Evolutionary conservation across 108 stramenopile species (phyloP).

Genomic region (Nitzschia sp.): DNA sequence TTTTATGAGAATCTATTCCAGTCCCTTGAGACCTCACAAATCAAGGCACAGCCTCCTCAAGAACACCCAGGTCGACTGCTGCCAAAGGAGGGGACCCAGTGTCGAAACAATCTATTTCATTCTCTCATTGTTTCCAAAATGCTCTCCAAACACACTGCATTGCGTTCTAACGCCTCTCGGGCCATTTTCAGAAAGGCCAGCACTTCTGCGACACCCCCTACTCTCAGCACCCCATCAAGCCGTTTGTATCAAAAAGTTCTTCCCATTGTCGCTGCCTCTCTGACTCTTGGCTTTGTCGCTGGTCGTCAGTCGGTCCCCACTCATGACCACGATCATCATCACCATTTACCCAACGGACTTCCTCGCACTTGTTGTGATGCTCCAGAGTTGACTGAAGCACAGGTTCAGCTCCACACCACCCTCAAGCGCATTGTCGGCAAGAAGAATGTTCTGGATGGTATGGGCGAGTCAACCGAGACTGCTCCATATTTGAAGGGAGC

Average conservation of each 20-base stretch:
- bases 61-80: too few relatives aligned
- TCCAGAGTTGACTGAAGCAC: constrained; percentile 51
- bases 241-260: neutral
- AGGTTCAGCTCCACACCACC: constrained; percentile 39
- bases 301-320: constrained; percentile 30
- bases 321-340: constrained; percentile 16
- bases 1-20: too few relatives aligned
- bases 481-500: constrained; percentile 69
- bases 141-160: neutral
- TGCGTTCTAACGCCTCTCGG: neutral
- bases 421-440: constrained; percentile 65
- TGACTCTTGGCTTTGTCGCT: constrained; percentile 29
- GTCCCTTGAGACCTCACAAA: too few relatives aligned
- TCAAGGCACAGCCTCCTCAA: too few relatives aligned
- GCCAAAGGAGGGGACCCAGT: too few relatives aligned
- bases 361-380: constrained; percentile 48
- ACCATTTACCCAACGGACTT: constrained; percentile 47
- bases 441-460: constrained; percentile 58
- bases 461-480: constrained; percentile 34
- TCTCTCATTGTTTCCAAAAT: neutral
- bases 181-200: neutral
- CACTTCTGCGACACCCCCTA: neutral
- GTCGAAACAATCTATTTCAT: neutral
- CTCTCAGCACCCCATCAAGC: neutral
- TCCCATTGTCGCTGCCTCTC: constrained; percentile 21